Evolutionary conservation across 768 basidiomycete species (phyloP), one percentile per base, ranked within the genome.

Genomic region (Glaciozyma antarctica): DNA sequence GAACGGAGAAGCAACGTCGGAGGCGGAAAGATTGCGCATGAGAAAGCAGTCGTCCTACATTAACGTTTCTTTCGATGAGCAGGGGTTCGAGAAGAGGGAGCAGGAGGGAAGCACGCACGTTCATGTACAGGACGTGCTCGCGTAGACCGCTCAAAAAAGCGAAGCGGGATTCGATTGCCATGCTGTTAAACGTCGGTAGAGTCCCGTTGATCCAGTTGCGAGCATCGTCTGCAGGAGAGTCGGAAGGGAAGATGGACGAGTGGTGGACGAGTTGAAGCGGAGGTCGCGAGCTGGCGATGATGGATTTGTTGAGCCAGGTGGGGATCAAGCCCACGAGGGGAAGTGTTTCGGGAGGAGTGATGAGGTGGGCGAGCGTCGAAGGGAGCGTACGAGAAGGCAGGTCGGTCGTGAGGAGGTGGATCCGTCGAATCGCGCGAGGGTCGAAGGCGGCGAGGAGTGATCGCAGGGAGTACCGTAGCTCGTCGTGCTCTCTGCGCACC

Each of bases 21-120:
- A 28, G 4, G 45, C 38, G 0, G 48, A n/a, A 24, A 73, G 7
- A 12, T 17, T 30, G 30, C 30, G 41, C 28, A 80, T 71, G 24
- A 44, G 3, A 66, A 77, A 81, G 38, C 77, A 77, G 68, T 81
- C 79, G 69, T 81, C 79, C 66, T 81, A 79, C 70, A 34, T n/a
- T 6, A 10, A 24, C 22, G n/a, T 5, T n/a, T 10, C 24, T 26
- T 44, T 28, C 43, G 19, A 3, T 26, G 16, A 17, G 22, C 12
- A 2, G 9, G 10, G 17, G 28, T 24, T 5, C 10, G 17, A 2
- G 2, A 5, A 7, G 3, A 3, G 12, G 6, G 4, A 53, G 34
- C 4, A 24, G n/a, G 28, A 64, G 17, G 13, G 34, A 52, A 7
- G 21, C 13, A 17, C 68, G 15, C 26, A 68, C 67, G 47, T 68